A percentile compares a stretch with the other conserved stretches of the same genome.
phyloP scores from a whole-genome alignment of 1,284 basidiomycete species.

The Ustilago hordei region DNA sequence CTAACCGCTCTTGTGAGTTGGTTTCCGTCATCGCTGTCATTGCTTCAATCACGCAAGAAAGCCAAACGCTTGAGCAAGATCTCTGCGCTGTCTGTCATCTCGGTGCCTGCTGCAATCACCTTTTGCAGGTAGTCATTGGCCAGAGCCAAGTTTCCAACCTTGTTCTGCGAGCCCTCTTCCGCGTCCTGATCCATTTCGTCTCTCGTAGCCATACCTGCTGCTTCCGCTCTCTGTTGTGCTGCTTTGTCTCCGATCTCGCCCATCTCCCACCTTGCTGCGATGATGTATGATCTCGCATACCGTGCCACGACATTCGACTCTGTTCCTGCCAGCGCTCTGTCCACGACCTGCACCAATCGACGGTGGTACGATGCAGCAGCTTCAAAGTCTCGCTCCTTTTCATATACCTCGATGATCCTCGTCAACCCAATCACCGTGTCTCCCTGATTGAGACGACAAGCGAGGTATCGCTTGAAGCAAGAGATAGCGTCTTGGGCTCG shows the following conservation, averaged over 20 bases:
- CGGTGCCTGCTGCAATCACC: slow-evolving; percentile 64
- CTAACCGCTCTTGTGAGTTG: too few species aligned
- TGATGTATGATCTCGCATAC: slow-evolving; percentile 61
- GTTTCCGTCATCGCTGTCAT: background rate
- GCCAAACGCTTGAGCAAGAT: slow-evolving; percentile 62
- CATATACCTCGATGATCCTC: slow-evolving; percentile 64
- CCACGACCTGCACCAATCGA: slow-evolving; percentile 64
- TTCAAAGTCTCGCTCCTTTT: slow-evolving; percentile 53
- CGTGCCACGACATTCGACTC: slow-evolving; percentile 58
- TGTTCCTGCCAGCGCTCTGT: slow-evolving; percentile 36
- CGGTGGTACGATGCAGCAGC: slow-evolving; percentile 63
- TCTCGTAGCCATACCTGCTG: slow-evolving; percentile 8
- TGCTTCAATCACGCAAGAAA: slow-evolving; percentile 46
- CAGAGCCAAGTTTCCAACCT: slow-evolving; percentile 56
- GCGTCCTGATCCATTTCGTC: slow-evolving; percentile 36
- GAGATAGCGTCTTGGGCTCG: slow-evolving; percentile 58
- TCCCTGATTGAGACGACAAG: slow-evolving; percentile 61
- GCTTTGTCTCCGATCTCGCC: slow-evolving; percentile 56
- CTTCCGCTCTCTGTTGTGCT: slow-evolving; percentile 25
- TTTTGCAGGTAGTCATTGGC: slow-evolving; percentile 66
- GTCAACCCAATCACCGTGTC: slow-evolving; percentile 60
- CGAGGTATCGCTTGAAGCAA: slow-evolving; percentile 66
- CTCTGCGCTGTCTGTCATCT: slow-evolving; percentile 64
- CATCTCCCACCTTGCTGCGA: slow-evolving; percentile 67
- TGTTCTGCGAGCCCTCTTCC: slow-evolving; percentile 10